These are phyloP conservation scores for Psilocybe sp. DNA, from an alignment of 768 basidiomycete species.

Conservation along the genomic window DNA sequence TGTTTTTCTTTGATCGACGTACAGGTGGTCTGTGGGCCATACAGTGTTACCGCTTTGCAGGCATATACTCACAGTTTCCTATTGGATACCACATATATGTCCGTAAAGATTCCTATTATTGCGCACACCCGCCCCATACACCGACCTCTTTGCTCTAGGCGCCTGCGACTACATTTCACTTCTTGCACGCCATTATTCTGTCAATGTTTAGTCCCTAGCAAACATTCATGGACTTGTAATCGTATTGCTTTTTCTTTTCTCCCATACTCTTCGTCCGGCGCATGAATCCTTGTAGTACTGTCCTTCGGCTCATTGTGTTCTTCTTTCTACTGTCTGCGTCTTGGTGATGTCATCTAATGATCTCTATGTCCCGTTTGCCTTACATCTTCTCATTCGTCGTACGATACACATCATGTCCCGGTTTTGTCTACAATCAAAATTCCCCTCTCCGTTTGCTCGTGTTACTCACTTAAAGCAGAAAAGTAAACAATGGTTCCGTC, in stretches of 20 bases:
- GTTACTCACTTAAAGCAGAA: no score
- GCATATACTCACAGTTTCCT: no score
- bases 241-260: slow-evolving; percentile 28
- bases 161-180: slow-evolving; percentile 9
- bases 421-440: background rate
- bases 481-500: no score
- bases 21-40: no score
- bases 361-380: slow-evolving; percentile 10
- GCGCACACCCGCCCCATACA: background rate
- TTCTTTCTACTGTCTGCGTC: slow-evolving; percentile 12
- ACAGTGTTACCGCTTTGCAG: no score
- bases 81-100: slow-evolving; percentile 5
- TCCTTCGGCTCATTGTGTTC: slow-evolving; percentile 16
- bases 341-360: slow-evolving; percentile 38
- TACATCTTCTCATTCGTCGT: slow-evolving; percentile 12
- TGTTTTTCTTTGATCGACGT: no score
- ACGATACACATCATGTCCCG: slow-evolving; percentile 1
- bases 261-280: slow-evolving; percentile 27
- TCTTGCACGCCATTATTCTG: slow-evolving; percentile 14
- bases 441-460: no score
- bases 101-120: slow-evolving; percentile 2
- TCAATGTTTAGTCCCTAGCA: slow-evolving; percentile 17
- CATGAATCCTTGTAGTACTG: slow-evolving; percentile 28
- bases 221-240: slow-evolving; percentile 36
- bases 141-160: slow-evolving; percentile 2